Evolutionary conservation across 371 early-diverging fungal species (phyloP), one percentile per base, ranked within the genome.

Genomic region (Mucor racemosus): DNA sequence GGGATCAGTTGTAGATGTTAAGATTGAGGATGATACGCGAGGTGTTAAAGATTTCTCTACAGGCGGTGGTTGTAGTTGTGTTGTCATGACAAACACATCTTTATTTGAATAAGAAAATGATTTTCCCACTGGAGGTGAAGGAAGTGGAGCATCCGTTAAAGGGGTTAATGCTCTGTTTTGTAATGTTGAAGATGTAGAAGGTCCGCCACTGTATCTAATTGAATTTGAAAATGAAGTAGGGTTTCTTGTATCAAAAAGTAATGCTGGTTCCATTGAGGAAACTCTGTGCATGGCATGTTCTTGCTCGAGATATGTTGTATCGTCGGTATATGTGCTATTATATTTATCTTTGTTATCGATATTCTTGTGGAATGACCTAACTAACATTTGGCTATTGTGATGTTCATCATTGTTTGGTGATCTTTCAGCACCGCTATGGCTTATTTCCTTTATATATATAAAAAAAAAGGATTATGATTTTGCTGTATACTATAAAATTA

Each of bases 351-450:
- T 40, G 13, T 67, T 38, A 2, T 15, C 33, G 10, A 21, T 19
- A 31, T 55, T 53, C n/a, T 42, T 60, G 31, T 46, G 61, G 8
- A 56, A 61, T 6, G 62, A 56, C 17, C 46, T 67, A n/a, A 67
- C 56, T 3, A 67, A 48, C 58, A 61, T 57, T 10, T 57, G 62
- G 19, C 62, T 67, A 11, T 62, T 44, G 38, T 35, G 39, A 17
- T 67, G 62, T 5, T 61, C 67, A 38, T 61, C 62, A 4, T 39
- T 40, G 21, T 68, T 62, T 19, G 64, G 68, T 21, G 50, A 14
- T 64, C 62, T 34, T 7, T 40, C 35, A 26, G 56, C 35, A 31
- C 41, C 56, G 41, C 54, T 34, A 39, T 26, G 56, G 33, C 50
- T 65, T n/a, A 68, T 57, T 61, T 69, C 69, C 69, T 66, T 54